Evolutionary conservation across 441 rosid species (phyloP).

Genomic region (Lepidium campestre): DNA sequence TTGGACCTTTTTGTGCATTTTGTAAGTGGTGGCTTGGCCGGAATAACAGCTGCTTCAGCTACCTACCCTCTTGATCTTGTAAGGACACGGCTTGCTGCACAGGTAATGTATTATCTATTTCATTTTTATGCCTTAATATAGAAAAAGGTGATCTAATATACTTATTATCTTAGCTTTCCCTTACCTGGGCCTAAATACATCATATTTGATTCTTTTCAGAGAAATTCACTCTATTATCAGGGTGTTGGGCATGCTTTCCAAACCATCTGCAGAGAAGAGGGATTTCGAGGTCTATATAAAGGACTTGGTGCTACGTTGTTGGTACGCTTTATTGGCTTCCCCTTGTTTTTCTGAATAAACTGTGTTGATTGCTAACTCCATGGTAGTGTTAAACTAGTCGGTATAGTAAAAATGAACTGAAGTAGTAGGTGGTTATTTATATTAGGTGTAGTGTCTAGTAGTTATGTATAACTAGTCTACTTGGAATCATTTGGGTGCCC

Average conservation of each 20-base stretch:
- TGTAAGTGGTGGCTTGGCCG: conserved; percentile 90
- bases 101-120: conserved; percentile 43
- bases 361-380: conserved; percentile 10
- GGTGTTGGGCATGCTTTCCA: conserved; percentile 79
- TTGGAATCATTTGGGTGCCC: background rate
- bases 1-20: conserved; percentile 51
- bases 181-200: background rate
- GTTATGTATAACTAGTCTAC: background rate
- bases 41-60: conserved; percentile 89
- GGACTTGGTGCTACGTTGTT: conserved; percentile 91
- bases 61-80: conserved; percentile 97
- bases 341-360: background rate
- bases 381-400: background rate
- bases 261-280: conserved; percentile 85
- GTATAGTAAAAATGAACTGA: background rate
- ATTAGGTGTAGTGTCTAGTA: background rate
- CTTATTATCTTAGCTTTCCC: background rate
- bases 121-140: background rate
- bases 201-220: conserved; percentile 48
- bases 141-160: background rate
- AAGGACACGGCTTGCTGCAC: conserved; percentile 93
- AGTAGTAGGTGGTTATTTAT: background rate
- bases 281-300: conserved; percentile 72
- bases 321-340: conserved; percentile 40
- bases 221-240: conserved; percentile 61